Percentiles rank a stretch among this genome's conserved stretches.
Conservation (phyloP, 2,329 filamentous ascomycete genomes). For the Ophiostoma ulmi region DNA sequence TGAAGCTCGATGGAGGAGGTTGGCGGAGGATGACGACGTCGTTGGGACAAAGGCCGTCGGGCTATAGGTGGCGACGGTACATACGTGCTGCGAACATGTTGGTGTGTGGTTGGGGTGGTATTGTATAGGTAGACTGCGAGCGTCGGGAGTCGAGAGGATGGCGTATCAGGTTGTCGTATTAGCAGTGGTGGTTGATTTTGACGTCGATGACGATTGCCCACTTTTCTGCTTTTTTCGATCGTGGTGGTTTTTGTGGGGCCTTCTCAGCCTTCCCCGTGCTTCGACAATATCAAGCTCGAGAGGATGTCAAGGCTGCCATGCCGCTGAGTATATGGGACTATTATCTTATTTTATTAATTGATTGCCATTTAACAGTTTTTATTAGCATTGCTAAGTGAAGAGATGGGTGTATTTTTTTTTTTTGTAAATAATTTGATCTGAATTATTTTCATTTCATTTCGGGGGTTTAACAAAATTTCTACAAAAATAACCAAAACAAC, state of each 20-base stretch:
- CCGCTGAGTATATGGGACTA: neutral
- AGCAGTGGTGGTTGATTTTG: neutral
- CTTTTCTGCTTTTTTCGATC: slow-evolving; percentile 11
- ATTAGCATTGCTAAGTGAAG: too few species aligned
- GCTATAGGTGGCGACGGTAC: slow-evolving; percentile 29
- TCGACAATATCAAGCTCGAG: neutral
- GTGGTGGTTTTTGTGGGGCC: slow-evolving; percentile 15
- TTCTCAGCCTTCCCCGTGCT: neutral
- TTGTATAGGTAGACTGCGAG: neutral
- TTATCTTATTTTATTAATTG: too few species aligned
- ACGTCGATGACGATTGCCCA: slow-evolving; percentile 12
- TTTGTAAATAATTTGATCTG: too few species aligned
- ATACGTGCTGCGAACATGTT: slow-evolving; percentile 62
- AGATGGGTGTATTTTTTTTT: too few species aligned
- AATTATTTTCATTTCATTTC: too few species aligned
- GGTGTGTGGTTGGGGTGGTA: slow-evolving; percentile 18
- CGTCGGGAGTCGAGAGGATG: neutral
- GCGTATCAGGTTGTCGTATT: neutral
- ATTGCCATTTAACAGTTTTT: too few species aligned
- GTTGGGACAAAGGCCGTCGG: neutral
- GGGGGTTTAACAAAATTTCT: too few species aligned
- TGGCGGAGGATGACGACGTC: neutral
- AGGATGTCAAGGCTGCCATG: neutral
- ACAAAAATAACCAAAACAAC: too few species aligned
- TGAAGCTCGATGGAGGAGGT: neutral